A percentile compares a stretch with the other conserved stretches of the same genome.
Evolutionary conservation across 805 yeast species (phyloP).

Genomic region (Metschnikowia matae): DNA sequence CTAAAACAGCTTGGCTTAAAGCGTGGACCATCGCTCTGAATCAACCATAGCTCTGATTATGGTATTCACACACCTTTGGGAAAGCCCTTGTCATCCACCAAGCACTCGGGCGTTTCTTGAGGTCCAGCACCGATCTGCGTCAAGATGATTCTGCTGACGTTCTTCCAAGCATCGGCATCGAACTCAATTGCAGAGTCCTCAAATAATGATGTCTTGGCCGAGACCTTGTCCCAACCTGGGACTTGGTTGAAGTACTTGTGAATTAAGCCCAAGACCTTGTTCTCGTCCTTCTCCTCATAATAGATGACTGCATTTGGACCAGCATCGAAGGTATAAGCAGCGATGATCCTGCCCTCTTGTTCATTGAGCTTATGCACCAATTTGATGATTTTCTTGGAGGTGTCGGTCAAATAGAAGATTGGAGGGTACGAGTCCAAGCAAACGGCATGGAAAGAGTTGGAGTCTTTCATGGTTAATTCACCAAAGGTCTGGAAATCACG

Average conservation of each 20-base stretch:
- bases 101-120: slow-evolving; percentile 48
- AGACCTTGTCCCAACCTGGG: slow-evolving; percentile 60
- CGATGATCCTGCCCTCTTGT: slow-evolving; percentile 61
- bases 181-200: slow-evolving; percentile 32
- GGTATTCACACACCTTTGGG: slow-evolving; percentile 46
- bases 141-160: slow-evolving; percentile 79
- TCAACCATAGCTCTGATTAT: neutral
- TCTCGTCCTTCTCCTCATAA: slow-evolving; percentile 73
- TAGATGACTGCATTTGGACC: slow-evolving; percentile 98
- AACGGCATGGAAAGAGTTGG: slow-evolving; percentile 97
- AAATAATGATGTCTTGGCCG: slow-evolving; percentile 14
- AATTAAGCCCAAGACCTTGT: slow-evolving; percentile 66
- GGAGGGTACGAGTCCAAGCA: slow-evolving; percentile 96
- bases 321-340: slow-evolving; percentile 97
- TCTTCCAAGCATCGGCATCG: slow-evolving; percentile 53
- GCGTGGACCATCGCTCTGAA: neutral
- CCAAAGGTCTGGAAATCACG: slow-evolving; percentile 81
- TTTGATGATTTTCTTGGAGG: slow-evolving; percentile 20
- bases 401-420: slow-evolving; percentile 48
- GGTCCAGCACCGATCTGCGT: slow-evolving; percentile 92
- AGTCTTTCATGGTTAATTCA: slow-evolving; percentile 90
- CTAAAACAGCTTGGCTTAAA: neutral
- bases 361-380: slow-evolving; percentile 64
- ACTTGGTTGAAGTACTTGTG: slow-evolving; percentile 55
- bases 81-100: slow-evolving; percentile 57